Conservation (phyloP, 768 basidiomycete species). For the Tricholoma bakamatsutake region DNA sequence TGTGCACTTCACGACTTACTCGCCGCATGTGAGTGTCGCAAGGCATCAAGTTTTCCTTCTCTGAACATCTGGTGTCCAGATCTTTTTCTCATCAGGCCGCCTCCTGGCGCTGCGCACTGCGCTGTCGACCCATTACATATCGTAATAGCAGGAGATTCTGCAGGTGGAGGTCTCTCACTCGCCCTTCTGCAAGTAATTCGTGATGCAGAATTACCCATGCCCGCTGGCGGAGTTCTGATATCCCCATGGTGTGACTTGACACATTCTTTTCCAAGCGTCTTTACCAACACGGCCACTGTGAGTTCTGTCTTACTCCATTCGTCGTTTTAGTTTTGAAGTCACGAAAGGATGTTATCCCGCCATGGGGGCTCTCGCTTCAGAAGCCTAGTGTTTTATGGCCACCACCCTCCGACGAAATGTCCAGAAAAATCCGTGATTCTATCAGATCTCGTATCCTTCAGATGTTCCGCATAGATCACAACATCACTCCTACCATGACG, state of each 20-base stretch:
- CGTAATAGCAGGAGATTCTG: conserved; percentile 86
- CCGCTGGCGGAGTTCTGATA: conserved; percentile 84
- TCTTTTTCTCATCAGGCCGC: conserved; percentile 85
- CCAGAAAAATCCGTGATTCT: conserved; percentile 47
- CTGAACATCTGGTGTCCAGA: conserved; percentile 38
- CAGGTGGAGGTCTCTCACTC: conserved; percentile 83
- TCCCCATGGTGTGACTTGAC: conserved; percentile 93
- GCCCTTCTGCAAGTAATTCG: conserved; percentile 85
- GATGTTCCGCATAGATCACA: conserved; percentile 33
- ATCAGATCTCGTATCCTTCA: conserved; percentile 59
- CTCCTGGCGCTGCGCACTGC: conserved; percentile 66
- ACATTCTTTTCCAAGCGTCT: conserved; percentile 88
- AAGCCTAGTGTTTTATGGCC: conserved; percentile 79
- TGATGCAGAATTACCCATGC: conserved; percentile 73
- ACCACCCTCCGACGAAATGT: conserved; percentile 63
- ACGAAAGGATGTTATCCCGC: conserved; percentile 69
- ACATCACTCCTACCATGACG: conserved; percentile 16
- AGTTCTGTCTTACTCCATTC: conserved; percentile 13
- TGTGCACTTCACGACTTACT: conserved; percentile 86
- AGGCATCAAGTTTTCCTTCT: neutral
- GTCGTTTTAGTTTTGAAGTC: neutral
- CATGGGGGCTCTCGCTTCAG: conserved; percentile 70
- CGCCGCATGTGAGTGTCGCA: conserved; percentile 62
- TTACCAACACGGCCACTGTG: conserved; percentile 80
- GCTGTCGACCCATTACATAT: conserved; percentile 80